Evolutionary conservation across 306 rosid species (phyloP).

Genomic region (Prunus mira): DNA sequence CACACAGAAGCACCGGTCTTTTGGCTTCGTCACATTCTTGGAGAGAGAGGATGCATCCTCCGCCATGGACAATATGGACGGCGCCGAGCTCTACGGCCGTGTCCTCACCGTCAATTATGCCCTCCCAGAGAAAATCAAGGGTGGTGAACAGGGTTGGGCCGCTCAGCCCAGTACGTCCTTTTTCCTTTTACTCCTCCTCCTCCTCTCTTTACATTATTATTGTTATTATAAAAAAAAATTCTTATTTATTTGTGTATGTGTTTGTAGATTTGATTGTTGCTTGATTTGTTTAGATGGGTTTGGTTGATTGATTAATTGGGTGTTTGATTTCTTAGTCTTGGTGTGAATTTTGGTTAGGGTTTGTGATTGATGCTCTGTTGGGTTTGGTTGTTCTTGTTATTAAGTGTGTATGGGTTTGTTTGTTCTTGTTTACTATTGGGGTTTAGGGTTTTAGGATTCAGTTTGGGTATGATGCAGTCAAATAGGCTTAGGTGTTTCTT

Average conservation of each 20-base stretch:
- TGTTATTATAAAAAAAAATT: not conserved
- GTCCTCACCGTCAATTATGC: conserved; percentile 96
- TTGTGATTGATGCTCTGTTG: not conserved
- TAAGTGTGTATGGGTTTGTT: not conserved
- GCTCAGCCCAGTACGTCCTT: conserved; percentile 77
- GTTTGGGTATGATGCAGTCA: too few species aligned
- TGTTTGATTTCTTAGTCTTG: not conserved
- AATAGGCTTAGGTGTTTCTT: not conserved
- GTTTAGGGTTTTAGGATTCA: conserved; percentile 21
- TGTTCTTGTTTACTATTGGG: not conserved
- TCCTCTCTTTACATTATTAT: not conserved
- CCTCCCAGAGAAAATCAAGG: conserved; percentile 85
- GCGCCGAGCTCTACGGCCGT: conserved; percentile 94
- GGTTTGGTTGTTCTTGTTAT: not conserved
- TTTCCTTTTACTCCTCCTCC: not conserved
- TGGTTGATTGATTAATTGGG: not conserved
- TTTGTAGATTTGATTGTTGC: not conserved
- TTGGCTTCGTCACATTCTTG: conserved; percentile 91
- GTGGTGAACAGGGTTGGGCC: conserved; percentile 99
- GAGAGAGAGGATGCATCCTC: conserved; percentile 88
- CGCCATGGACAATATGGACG: conserved; percentile 99
- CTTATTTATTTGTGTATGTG: too few species aligned
- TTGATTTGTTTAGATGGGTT: not conserved
- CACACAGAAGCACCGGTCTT: conserved; percentile 95
- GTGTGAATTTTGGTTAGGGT: not conserved